Evolutionary conservation across 768 basidiomycete species (phyloP).

Genomic region (Boletellus ananiceps): DNA sequence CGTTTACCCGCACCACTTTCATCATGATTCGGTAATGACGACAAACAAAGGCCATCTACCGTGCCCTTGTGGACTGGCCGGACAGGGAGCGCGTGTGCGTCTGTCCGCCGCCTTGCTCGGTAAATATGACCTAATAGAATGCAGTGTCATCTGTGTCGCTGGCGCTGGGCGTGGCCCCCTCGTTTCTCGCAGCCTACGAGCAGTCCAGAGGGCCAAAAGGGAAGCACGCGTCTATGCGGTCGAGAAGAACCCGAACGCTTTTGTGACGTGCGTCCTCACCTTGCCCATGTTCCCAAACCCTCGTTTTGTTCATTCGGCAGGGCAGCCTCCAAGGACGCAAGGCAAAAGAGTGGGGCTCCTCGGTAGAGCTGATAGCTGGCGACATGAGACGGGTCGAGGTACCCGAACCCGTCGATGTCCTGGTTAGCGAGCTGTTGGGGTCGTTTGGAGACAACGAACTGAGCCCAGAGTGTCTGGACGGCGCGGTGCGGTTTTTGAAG

Average conservation of each 20-base stretch:
- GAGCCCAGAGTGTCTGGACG: constrained; percentile 96
- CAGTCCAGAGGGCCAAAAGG: constrained; percentile 61
- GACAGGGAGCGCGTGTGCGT: constrained; percentile 55
- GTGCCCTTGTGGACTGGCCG: constrained; percentile 72
- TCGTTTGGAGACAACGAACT: constrained; percentile 99
- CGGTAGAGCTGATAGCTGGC: constrained; percentile 81
- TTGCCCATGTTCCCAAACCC: constrained; percentile 4
- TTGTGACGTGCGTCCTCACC: constrained; percentile 72
- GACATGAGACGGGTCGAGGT: constrained; percentile 87
- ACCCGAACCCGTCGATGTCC: constrained; percentile 86
- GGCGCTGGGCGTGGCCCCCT: constrained; percentile 95
- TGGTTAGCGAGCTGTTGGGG: constrained; percentile 93
- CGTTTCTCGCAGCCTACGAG: constrained; percentile 77
- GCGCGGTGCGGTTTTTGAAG: constrained; percentile 90
- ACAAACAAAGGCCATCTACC: constrained; percentile 62
- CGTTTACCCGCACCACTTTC: constrained; percentile 6
- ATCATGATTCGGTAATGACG: constrained; percentile 1
- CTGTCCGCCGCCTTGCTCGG: constrained; percentile 26
- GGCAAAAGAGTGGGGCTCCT: constrained; percentile 74
- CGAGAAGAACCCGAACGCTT: constrained; percentile 96
- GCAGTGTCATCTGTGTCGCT: constrained; percentile 82
- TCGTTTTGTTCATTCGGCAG: constrained; percentile 13
- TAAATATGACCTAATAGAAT: constrained; percentile 14
- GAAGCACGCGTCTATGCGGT: constrained; percentile 76
- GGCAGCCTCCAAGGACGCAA: constrained; percentile 79